Evolutionary conservation across 2,329 filamentous ascomycete species (phyloP), one percentile per base, ranked within the genome.

Genomic region (Penicillium aurantiogriseum): DNA sequence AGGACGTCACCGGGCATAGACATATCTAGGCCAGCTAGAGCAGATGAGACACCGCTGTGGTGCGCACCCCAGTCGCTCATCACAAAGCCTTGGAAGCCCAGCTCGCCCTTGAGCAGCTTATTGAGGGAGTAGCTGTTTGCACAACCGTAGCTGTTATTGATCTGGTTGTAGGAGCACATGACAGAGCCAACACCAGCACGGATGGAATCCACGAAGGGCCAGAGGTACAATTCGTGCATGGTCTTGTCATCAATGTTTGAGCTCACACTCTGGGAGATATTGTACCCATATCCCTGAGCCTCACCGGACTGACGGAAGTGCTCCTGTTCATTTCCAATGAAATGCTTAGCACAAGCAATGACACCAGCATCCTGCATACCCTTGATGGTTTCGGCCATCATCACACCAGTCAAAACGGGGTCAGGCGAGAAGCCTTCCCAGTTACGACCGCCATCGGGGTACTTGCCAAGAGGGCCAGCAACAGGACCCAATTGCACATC

Each of bases 331-430:
- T 92, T 90, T 48, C 77, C 82, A 57, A 91, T 84, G 70, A 80
- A 88, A 70, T 92, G 89, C 80, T 92, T 93, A 46, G 88, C 88
- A 67, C 88, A 92, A 59, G 92, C 91, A 75, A 96, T 88, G 52
- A 93, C 85, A 71, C 91, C 91, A 15, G 87, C 86, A 68, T 88
- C 84, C 70, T 96, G 92, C 44, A 95, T 92, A 59, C 92, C 92
- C 70, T 85, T 83, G 59, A 95, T 83, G 1, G 88, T 90, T 70
- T 89, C 81, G 38, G 85, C 85, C 64, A 92, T 87, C 53, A 86
- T 85, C 61, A 88, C 79, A 51, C 89, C 92, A 51, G 90, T 87
- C 52, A 92, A 80, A 15, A 88, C 87, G 0, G 90, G 90, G 66
- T 94, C 90, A 3, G 88, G 87, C 5, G 87, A 86, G 76, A 85